Evolutionary conservation across 176 grass and related monocot species (phyloP).

Genomic region (Hordeum vulgare): MorexV3_pseudomolecules_assembly NC_058521.1:419177040-419177539

Average conservation of each 20-base stretch:
- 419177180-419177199: not conserved
- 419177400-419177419: not conserved
- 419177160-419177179: not conserved
- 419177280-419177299: not conserved
- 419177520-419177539: no score
- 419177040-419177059: not conserved
- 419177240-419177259: not conserved
- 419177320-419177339: not conserved
- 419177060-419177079: not conserved
- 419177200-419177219: not conserved
- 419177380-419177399: not conserved
- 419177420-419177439: not conserved
- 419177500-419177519: no score
- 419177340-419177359: not conserved
- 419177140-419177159: not conserved
- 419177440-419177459: not conserved
- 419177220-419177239: not conserved
- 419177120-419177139: not conserved
- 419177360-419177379: not conserved
- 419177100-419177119: not conserved
- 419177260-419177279: not conserved
- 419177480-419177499: not conserved
- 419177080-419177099: not conserved
- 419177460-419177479: not conserved
- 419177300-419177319: not conserved